Percentiles rank a stretch among this genome's conserved stretches.
Evolutionary conservation across 176 grass and related monocot genomes (phyloP).

Genomic region (Triticum urartu): DNA sequence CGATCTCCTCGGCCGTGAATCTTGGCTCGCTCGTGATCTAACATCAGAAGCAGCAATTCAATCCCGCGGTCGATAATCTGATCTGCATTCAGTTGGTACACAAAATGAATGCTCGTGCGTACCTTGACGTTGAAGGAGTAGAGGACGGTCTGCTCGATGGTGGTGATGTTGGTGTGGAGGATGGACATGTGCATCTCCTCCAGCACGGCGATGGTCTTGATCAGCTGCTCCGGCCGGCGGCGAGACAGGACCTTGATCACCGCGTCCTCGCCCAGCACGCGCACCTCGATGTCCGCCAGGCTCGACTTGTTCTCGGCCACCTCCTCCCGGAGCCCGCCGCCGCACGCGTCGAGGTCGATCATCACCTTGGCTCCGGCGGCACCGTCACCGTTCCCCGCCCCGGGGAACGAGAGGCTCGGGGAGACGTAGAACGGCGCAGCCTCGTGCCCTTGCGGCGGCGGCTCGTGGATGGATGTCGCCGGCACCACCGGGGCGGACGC

Average conservation of each 20-base stretch:
- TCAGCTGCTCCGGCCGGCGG: constrained; percentile 70
- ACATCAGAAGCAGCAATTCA: not conserved
- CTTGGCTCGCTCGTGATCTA: constrained; percentile 69
- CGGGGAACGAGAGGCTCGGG: constrained; percentile 51
- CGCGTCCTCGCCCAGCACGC: constrained; percentile 67
- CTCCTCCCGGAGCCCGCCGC: constrained; percentile 54
- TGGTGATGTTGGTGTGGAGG: constrained; percentile 97
- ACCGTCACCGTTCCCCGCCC: not conserved
- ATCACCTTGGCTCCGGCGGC: constrained; percentile 35
- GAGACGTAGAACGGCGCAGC: constrained; percentile 36
- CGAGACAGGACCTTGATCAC: constrained; percentile 92
- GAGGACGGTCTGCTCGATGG: constrained; percentile 98
- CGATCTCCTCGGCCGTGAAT: constrained; percentile 87
- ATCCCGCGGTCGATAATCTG: not conserved
- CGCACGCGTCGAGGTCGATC: constrained; percentile 48
- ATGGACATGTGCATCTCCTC: constrained; percentile 91
- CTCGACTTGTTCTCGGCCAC: constrained; percentile 91
- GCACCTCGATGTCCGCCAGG: constrained; percentile 89
- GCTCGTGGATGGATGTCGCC: constrained; percentile 11
- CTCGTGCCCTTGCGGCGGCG: constrained; percentile 22
- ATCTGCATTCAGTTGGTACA: not conserved
- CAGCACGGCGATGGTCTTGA: constrained; percentile 80
- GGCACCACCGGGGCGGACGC: not conserved
- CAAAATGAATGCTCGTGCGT: too few relatives aligned
- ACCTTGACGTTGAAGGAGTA: constrained; percentile 99